Base-by-base conservation (phyloP, 2,329 filamentous ascomycete genomes). In the Magnaporthiopsis rhizophila region DNA sequence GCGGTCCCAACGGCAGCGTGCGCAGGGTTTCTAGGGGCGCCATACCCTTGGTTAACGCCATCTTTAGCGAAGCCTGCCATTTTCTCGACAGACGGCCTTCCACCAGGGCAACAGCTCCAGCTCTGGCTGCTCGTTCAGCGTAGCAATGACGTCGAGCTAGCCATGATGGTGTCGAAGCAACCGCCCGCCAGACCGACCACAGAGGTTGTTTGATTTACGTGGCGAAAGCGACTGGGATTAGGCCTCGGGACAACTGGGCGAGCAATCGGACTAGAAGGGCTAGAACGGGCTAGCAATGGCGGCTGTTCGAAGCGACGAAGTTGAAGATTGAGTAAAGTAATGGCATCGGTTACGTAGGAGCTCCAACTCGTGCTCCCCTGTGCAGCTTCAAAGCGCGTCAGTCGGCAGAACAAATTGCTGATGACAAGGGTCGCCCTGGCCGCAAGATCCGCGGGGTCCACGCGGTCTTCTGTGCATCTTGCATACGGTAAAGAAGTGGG, bases 1-100 rank as follows among this genome's bases (percentile, higher is more conserved):
- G 26, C 26, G 18, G 6, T 18, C 26, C 4, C 28, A 7, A 53
- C 45, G n/a, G 45, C 45, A 62, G n/a, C 7, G 18, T 36, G 45
- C 26, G 4, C 24, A 28, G 30, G 18, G 21, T 3, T n/a, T n/a
- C 11, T 15, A 3, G 34, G 38, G 21, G 26, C 21, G 11, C 18
- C 61, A 36, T 59, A 63, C 62, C 53, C 58, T 30, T 30, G 30
- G 45, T 63, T 63, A 24, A 63, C 62, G 58, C 62, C 62, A 53
- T 63, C 58, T 18, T 13, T 11, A 18, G 59, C 28, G 9, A 28
- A 26, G 13, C 34, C 62, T 13, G 57, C 57, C 62, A 59, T 63
- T n/a, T 26, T 32, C 26, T 9, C 57, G 32, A 28, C 6, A 34
- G 24, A 18, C 61, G 45, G 45, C 38, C 50, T 24, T 56, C 8